Conservation (phyloP, 805 yeast genomes). For the Starmerella apicola region DNA sequence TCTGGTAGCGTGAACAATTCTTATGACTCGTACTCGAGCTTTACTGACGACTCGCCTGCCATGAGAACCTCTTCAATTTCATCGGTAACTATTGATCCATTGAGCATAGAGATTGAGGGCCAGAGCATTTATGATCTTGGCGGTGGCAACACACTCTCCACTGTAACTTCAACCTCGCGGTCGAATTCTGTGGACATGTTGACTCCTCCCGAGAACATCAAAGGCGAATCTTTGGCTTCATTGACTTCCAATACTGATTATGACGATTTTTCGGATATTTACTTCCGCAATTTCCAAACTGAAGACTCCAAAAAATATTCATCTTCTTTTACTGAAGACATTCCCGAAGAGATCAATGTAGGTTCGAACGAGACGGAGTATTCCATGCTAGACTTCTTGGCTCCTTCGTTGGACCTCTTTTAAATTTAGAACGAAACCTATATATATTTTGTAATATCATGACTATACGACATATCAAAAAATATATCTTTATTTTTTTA, state of each 20-base stretch:
- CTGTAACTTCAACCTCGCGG: background rate
- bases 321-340: background rate
- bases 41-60: background rate
- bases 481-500: too few relatives aligned
- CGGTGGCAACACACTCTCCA: background rate
- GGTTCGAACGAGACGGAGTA: slow-evolving; percentile 3
- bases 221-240: background rate
- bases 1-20: background rate
- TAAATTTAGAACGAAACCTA: slow-evolving; percentile 4
- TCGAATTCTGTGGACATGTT: background rate
- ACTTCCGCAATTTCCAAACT: slow-evolving; percentile 5
- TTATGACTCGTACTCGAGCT: background rate
- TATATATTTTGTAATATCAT: too few relatives aligned
- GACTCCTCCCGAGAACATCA: slow-evolving; percentile 5
- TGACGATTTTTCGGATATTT: slow-evolving; percentile 12
- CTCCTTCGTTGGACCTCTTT: slow-evolving; percentile 12
- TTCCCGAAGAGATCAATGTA: background rate
- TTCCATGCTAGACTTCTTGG: slow-evolving; percentile 13
- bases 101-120: slow-evolving; percentile 5
- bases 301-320: background rate
- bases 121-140: background rate
- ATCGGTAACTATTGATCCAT: slow-evolving; percentile 8
- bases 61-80: background rate
- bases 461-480: too few relatives aligned
- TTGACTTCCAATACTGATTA: slow-evolving; percentile 2